These are phyloP conservation scores for Fragilariopsis cylindrus DNA, from an alignment of 108 stramenopile genomes.

Conservation along the genomic window DNA sequence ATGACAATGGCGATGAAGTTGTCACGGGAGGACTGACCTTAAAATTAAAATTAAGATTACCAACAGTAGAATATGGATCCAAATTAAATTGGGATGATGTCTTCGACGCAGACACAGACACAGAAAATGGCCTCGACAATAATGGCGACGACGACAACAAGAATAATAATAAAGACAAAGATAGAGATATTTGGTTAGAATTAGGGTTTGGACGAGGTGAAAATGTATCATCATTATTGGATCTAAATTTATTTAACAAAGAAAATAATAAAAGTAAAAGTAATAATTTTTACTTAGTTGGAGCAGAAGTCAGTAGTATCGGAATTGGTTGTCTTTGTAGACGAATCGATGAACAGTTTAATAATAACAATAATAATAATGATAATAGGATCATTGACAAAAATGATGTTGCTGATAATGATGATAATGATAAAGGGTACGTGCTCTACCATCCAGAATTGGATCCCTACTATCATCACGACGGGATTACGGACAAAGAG, in stretches of 20 bases:
- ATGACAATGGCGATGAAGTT: neutral
- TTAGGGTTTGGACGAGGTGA: constrained; percentile 76
- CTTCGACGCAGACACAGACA: constrained; percentile 16
- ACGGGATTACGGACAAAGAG: neutral
- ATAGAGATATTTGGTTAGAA: constrained; percentile 56
- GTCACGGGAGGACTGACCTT: neutral
- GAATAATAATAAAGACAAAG: constrained; percentile 1
- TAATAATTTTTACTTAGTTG: constrained; percentile 42
- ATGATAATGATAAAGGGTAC: neutral
- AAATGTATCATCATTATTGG: constrained; percentile 52
- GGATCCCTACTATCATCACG: neutral
- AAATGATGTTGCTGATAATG: neutral
- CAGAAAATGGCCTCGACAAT: neutral
- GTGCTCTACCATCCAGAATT: neutral
- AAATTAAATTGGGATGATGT: constrained; percentile 34
- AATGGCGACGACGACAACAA: neutral
- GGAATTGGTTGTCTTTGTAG: constrained; percentile 48
- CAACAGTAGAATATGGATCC: constrained; percentile 20
- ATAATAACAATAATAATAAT: neutral
- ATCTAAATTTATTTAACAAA: constrained; percentile 10
- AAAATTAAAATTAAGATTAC: constrained; percentile 13
- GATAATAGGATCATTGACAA: neutral
- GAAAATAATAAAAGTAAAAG: neutral
- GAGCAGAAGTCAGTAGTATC: constrained; percentile 64
- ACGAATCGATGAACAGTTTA: constrained; percentile 44